These are phyloP conservation scores for Aristolochia californica DNA, from an alignment of 164 flowering plant genomes.

Conservation along the genomic window DNA sequence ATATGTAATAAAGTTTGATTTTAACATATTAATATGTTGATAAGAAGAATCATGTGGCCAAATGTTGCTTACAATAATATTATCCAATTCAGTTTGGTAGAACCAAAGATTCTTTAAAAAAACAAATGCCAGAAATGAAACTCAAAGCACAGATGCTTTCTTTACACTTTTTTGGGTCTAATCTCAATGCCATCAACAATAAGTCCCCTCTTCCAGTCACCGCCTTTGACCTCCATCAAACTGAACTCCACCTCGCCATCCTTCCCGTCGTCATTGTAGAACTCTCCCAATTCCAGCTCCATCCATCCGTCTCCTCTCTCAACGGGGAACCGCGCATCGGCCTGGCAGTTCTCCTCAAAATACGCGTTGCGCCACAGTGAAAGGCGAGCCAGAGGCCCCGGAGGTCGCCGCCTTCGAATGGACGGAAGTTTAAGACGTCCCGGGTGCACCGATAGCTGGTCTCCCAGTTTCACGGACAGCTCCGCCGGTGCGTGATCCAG, in stretches of 20 bases:
- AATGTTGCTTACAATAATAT: too few species aligned
- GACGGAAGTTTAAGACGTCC: background rate
- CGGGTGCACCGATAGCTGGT: background rate
- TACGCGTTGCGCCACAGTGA: background rate
- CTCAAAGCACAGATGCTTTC: too few species aligned
- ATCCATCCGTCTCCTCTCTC: constrained; percentile 46
- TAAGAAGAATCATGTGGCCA: too few species aligned
- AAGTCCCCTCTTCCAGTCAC: constrained; percentile 42
- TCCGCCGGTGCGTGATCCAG: constrained; percentile 29
- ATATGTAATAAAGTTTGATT: too few species aligned
- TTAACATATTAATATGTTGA: too few species aligned
- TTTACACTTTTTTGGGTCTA: constrained; percentile 27
- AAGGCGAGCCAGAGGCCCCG: background rate
- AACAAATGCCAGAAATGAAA: too few species aligned
- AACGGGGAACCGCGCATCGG: constrained; percentile 11
- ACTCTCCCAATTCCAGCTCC: constrained; percentile 51
- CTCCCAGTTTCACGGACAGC: constrained; percentile 9
- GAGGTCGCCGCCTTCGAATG: background rate
- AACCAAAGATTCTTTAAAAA: too few species aligned
- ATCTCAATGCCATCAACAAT: constrained; percentile 57
- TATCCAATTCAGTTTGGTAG: too few species aligned
- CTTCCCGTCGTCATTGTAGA: constrained; percentile 16
- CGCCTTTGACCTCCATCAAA: constrained; percentile 25
- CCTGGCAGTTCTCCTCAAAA: background rate
- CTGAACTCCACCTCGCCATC: constrained; percentile 34